Conservation (phyloP, 768 basidiomycete species). For the Boletus sp. region DNA sequence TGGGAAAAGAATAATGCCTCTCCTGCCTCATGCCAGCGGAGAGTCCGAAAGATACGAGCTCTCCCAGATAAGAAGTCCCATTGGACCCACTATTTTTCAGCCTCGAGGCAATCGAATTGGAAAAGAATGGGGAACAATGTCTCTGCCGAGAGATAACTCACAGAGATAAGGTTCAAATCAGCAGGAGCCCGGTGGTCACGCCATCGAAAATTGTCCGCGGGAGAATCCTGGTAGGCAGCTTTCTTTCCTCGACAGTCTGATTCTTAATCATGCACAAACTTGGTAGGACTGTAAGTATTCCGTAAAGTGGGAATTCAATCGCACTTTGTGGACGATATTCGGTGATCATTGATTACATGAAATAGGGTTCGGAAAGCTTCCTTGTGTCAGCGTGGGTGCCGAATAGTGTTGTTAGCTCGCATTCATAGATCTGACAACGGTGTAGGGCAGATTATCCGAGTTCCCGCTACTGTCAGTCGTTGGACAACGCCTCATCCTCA, state of each 20-base stretch:
- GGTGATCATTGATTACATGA: neutral
- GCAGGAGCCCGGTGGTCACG: too few species aligned
- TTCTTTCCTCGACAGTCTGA: neutral
- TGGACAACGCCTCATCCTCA: too few species aligned
- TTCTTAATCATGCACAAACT: neutral
- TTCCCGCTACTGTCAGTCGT: too few species aligned
- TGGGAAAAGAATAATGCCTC: constrained; percentile 27
- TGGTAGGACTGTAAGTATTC: neutral
- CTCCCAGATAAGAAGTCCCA: constrained; percentile 11
- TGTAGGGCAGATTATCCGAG: too few species aligned
- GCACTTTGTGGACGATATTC: neutral
- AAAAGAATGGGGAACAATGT: neutral
- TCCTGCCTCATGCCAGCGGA: constrained; percentile 19
- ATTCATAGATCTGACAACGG: neutral
- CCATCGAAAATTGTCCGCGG: too few species aligned
- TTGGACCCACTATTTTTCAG: constrained; percentile 34
- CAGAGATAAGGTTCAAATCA: constrained; percentile 6
- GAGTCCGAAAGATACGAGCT: constrained; percentile 14
- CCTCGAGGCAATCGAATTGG: constrained; percentile 44
- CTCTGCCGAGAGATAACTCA: constrained; percentile 7
- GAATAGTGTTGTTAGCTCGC: neutral
- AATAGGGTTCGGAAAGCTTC: neutral
- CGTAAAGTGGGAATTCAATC: neutral
- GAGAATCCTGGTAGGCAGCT: neutral
- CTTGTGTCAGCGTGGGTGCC: neutral